Evolutionary conservation across 108 stramenopile species (phyloP).

Genomic region (Bacterosira constricta): DNA sequence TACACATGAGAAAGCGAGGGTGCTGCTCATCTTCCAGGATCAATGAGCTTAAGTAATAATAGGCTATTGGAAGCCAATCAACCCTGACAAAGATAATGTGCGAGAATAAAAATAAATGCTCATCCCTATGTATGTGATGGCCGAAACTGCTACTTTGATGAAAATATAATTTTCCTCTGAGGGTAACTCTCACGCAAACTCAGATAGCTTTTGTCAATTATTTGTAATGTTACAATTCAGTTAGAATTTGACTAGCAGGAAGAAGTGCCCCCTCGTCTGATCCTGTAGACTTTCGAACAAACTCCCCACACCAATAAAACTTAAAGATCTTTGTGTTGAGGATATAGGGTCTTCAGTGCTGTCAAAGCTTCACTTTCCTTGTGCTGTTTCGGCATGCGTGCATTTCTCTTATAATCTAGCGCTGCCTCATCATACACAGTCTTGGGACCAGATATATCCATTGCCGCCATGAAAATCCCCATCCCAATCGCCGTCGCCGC

Average conservation of each 20-base stretch:
- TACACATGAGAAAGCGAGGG: too few species aligned
- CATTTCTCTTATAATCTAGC: constrained; percentile 32
- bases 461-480: constrained; percentile 48
- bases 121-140: too few species aligned
- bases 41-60: too few species aligned
- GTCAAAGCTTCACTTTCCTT: constrained; percentile 46
- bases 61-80: too few species aligned
- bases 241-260: background rate
- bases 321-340: constrained; percentile 45
- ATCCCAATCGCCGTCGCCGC: constrained; percentile 42
- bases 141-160: too few species aligned
- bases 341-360: constrained; percentile 41
- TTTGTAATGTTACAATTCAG: background rate
- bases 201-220: too few species aligned
- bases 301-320: background rate
- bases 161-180: too few species aligned
- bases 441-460: constrained; percentile 42
- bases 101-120: too few species aligned
- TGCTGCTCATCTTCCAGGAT: too few species aligned
- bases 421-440: constrained; percentile 36
- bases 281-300: background rate
- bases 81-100: too few species aligned
- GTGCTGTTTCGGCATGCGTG: constrained; percentile 35
- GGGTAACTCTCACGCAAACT: too few species aligned
- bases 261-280: background rate